Percentiles rank a stretch among this genome's conserved stretches.
Evolutionary conservation across 1,284 basidiomycete species (phyloP).

Genomic region (Athelia psychrophila): DNA sequence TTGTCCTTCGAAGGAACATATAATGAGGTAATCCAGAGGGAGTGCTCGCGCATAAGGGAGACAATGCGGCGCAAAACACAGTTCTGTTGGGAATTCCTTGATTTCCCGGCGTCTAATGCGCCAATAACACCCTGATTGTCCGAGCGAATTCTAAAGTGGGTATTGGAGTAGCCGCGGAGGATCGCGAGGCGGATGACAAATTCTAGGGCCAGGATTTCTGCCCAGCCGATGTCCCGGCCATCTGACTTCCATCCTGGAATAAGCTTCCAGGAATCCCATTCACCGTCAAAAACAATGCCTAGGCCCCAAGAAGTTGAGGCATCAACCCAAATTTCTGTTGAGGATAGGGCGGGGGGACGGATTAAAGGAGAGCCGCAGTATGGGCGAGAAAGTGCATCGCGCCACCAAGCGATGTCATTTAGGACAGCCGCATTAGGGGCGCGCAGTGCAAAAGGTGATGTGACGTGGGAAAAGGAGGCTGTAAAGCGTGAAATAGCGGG

Average conservation of each 20-base stretch:
- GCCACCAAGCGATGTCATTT: slow-evolving; percentile 24
- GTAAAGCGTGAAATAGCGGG: slow-evolving; percentile 14
- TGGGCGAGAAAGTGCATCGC: slow-evolving; percentile 2
- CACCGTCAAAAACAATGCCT: slow-evolving; percentile 22
- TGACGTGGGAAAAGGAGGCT: slow-evolving; percentile 10
- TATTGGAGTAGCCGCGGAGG: slow-evolving; percentile 2
- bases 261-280: slow-evolving; percentile 23
- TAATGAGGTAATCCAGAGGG: not conserved
- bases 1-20: not conserved
- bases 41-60: not conserved
- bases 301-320: slow-evolving; percentile 30
- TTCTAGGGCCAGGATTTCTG: slow-evolving; percentile 24
- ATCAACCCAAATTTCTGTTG: slow-evolving; percentile 14
- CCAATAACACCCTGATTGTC: slow-evolving; percentile 34
- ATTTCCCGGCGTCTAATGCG: slow-evolving; percentile 10
- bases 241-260: slow-evolving; percentile 16
- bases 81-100: slow-evolving; percentile 4
- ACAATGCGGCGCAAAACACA: not conserved
- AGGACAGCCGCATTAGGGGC: slow-evolving; percentile 5
- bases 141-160: slow-evolving; percentile 20
- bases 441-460: slow-evolving; percentile 9
- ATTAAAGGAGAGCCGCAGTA: not conserved
- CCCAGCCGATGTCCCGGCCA: slow-evolving; percentile 28
- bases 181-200: slow-evolving; percentile 15
- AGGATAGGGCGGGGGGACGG: not conserved